Conservation (phyloP, 345 rosid species). For the Aquilaria malaccensis region DNA sequence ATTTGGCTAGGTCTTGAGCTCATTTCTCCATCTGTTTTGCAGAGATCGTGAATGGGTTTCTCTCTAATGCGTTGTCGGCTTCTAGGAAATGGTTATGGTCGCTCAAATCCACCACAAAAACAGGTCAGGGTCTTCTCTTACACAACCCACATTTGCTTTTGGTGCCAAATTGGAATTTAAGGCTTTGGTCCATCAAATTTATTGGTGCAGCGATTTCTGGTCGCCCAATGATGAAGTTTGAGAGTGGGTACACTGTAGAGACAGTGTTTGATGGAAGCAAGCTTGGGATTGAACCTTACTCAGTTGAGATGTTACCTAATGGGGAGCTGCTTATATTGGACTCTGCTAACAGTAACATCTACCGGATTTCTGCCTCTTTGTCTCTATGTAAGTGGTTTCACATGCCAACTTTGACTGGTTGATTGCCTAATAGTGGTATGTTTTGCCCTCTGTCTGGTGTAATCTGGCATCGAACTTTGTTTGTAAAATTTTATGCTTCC, state of each 20-base stretch:
- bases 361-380: constrained; percentile 81
- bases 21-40: constrained; percentile 22
- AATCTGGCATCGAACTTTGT: no score
- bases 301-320: constrained; percentile 68
- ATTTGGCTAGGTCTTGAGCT: constrained; percentile 16
- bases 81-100: constrained; percentile 91
- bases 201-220: constrained; percentile 51
- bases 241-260: constrained; percentile 90
- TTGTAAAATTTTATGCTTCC: neutral
- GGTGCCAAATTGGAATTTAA: constrained; percentile 13
- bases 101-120: constrained; percentile 79
- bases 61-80: constrained; percentile 65
- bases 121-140: constrained; percentile 53
- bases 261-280: constrained; percentile 99
- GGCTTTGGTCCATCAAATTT: constrained; percentile 8
- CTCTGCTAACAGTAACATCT: constrained; percentile 82
- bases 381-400: constrained; percentile 66
- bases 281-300: constrained; percentile 84
- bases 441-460: no score
- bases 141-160: constrained; percentile 5
- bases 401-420: no score
- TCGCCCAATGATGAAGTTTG: constrained; percentile 93
- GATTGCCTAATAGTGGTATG: no score
- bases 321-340: constrained; percentile 92
- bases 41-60: constrained; percentile 76